Conservation (phyloP, 805 yeast genomes). For the Barnettozyma sp. region DNA sequence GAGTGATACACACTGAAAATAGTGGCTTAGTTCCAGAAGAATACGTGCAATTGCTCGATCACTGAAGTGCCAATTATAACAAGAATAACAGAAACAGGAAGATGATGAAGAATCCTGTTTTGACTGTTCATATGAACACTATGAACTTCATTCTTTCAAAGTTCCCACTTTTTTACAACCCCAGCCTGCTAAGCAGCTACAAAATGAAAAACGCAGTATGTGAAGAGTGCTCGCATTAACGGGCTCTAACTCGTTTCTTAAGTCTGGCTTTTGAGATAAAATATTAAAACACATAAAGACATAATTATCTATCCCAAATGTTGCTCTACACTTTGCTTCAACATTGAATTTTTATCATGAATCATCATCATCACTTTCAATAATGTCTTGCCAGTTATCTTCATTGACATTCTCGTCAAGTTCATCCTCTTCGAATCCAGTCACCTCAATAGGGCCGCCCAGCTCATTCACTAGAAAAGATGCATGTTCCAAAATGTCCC, state of each 20-base stretch:
- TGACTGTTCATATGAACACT: too few species aligned
- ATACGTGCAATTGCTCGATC: constrained; percentile 54
- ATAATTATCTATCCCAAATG: not conserved
- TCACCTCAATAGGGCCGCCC: constrained; percentile 65
- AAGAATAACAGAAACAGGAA: too few species aligned
- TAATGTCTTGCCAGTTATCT: constrained; percentile 47
- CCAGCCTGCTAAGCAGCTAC: too few species aligned
- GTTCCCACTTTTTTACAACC: too few species aligned
- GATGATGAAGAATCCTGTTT: too few species aligned
- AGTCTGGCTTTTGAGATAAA: too few species aligned
- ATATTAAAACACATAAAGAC: too few species aligned
- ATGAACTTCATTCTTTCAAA: too few species aligned
- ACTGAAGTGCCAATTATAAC: too few species aligned
- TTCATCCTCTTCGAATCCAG: constrained; percentile 41
- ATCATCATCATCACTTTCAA: constrained; percentile 31
- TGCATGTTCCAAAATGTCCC: constrained; percentile 52
- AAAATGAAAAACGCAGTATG: too few species aligned
- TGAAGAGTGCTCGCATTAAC: too few species aligned
- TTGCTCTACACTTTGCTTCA: not conserved
- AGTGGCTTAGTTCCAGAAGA: constrained; percentile 95
- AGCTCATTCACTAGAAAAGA: constrained; percentile 41
- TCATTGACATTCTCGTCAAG: constrained; percentile 28
- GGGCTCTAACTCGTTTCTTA: too few species aligned
- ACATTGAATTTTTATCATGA: not conserved
- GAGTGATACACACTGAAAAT: constrained; percentile 1